These are phyloP conservation scores for Amauroascus verrucosus DNA, from an alignment of 2,329 filamentous ascomycete species.

Conservation along the genomic window DNA sequence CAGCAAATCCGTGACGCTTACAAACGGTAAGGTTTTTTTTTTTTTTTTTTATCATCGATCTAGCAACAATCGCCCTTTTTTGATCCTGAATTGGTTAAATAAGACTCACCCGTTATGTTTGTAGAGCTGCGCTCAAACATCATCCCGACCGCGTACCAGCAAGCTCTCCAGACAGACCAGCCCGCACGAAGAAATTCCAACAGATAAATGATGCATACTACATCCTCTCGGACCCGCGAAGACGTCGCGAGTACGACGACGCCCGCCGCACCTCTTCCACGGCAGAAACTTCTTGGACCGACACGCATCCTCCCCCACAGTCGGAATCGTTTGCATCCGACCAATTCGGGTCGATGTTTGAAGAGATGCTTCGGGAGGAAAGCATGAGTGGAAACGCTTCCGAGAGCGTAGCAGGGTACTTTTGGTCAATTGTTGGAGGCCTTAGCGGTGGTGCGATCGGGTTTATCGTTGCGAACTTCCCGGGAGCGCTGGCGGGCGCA, in stretches of 20 bases:
- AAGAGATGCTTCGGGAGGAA: conserved; percentile 83
- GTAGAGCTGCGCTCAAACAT: conserved; percentile 73
- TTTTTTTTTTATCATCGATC: too few species aligned
- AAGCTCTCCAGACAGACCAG: conserved; percentile 69
- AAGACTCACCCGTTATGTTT: neutral
- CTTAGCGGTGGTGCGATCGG: conserved; percentile 81
- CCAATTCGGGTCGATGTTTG: conserved; percentile 80
- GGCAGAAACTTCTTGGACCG: conserved; percentile 29
- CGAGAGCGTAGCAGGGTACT: conserved; percentile 45
- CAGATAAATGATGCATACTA: conserved; percentile 90
- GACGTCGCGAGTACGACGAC: conserved; percentile 75
- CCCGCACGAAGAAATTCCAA: conserved; percentile 80
- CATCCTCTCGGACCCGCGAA: conserved; percentile 67
- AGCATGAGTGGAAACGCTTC: conserved; percentile 60
- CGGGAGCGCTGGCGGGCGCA: conserved; percentile 76
- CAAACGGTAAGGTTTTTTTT: conserved; percentile 57
- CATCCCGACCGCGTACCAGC: conserved; percentile 83
- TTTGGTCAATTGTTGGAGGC: conserved; percentile 81
- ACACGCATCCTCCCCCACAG: conserved; percentile 9
- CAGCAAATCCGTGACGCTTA: conserved; percentile 89
- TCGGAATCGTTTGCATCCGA: conserved; percentile 49
- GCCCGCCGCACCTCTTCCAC: conserved; percentile 43
- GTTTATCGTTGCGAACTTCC: conserved; percentile 89
- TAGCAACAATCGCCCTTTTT: too few species aligned
- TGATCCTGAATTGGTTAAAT: neutral